These are phyloP conservation scores for Tylopilus subfusipes DNA, from an alignment of 768 basidiomycete species.

Conservation along the genomic window DNA sequence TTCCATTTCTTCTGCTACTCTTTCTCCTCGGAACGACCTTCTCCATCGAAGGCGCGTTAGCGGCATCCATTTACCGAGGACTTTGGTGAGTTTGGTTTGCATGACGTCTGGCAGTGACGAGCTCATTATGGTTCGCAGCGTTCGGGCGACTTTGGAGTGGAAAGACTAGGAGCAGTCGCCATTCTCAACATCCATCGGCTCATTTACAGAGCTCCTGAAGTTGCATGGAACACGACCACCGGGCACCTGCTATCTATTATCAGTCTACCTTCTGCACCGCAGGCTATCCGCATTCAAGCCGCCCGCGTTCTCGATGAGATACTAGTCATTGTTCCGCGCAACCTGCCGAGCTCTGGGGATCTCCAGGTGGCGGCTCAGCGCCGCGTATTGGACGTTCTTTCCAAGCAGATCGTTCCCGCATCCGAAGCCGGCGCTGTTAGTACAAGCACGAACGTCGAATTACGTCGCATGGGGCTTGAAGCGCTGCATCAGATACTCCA, in stretches of 20 bases:
- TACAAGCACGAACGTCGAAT: constrained; percentile 58
- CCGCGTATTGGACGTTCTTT: constrained; percentile 81
- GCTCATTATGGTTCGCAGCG: constrained; percentile 43
- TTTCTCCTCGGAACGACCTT: constrained; percentile 41
- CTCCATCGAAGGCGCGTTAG: constrained; percentile 72
- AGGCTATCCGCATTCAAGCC: constrained; percentile 81
- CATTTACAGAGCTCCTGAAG: constrained; percentile 73
- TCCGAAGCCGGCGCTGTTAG: constrained; percentile 40
- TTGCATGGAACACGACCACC: constrained; percentile 84
- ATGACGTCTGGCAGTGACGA: not conserved
- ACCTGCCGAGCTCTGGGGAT: constrained; percentile 56
- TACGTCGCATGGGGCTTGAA: constrained; percentile 85
- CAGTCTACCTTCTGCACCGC: constrained; percentile 64
- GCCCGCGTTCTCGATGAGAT: constrained; percentile 85
- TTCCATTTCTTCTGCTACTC: constrained; percentile 31
- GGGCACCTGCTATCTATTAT: constrained; percentile 77
- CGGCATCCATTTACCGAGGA: constrained; percentile 81
- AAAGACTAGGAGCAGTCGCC: constrained; percentile 75
- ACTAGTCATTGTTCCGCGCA: constrained; percentile 71
- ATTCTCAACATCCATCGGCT: constrained; percentile 85
- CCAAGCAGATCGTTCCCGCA: constrained; percentile 64
- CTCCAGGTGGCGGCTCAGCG: constrained; percentile 70
- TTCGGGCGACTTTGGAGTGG: constrained; percentile 92
- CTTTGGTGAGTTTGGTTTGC: constrained; percentile 51
- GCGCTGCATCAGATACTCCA: constrained; percentile 89